Percentiles rank a stretch among this genome's conserved stretches.
Conservation (phyloP, 306 rosid species). For the Prunus davidiana region DNA sequence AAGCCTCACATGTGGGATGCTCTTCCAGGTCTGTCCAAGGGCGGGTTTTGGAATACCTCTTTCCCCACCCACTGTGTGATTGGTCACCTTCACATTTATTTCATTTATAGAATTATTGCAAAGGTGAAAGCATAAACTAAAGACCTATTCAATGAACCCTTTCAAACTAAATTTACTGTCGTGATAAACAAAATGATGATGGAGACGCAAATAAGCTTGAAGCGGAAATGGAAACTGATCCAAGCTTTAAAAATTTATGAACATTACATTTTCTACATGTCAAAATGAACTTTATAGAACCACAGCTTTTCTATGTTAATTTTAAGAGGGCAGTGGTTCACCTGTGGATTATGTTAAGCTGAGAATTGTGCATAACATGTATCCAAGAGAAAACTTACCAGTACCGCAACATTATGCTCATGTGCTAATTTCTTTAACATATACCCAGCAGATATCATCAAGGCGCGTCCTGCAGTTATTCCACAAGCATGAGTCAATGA, state of each 20-base stretch:
- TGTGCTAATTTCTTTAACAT: slow-evolving; percentile 80
- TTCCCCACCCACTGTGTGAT: slow-evolving; percentile 89
- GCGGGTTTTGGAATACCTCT: slow-evolving; percentile 80
- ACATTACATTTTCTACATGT: background rate
- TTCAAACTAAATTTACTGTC: background rate
- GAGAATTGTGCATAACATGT: background rate
- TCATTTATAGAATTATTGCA: slow-evolving; percentile 17
- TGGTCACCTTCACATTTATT: slow-evolving; percentile 65
- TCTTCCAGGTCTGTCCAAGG: slow-evolving; percentile 96
- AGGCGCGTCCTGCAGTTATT: slow-evolving; percentile 64
- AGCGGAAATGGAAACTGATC: background rate
- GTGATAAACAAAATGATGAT: background rate
- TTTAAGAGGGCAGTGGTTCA: background rate
- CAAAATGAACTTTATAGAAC: background rate
- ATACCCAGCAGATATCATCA: slow-evolving; percentile 82
- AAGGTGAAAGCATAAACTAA: background rate
- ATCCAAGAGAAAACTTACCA: slow-evolving; percentile 46
- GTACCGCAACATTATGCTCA: slow-evolving; percentile 69
- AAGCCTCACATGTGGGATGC: slow-evolving; percentile 73
- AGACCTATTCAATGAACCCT: background rate
- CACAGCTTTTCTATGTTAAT: background rate
- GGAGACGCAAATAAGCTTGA: background rate
- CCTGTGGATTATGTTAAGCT: background rate
- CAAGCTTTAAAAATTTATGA: background rate
- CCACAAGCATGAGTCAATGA: slow-evolving; percentile 25